Evolutionary conservation across 805 yeast species (phyloP), one percentile per base, ranked within the genome.

Genomic region (Jamesozyma lodderae): DNA sequence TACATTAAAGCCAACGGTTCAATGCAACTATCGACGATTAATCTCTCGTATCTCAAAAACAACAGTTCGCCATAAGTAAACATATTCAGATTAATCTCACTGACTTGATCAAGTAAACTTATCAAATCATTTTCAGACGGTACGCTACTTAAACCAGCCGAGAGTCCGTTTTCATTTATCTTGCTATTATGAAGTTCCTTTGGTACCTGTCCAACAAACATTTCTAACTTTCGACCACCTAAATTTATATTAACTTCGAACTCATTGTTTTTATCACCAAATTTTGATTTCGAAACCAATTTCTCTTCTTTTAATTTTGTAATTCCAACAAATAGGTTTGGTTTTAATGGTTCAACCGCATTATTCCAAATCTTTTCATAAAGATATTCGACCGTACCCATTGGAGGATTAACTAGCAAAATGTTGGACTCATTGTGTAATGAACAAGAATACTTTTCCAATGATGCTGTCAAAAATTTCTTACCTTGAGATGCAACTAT

Each of bases 401-500:
- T 68, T 3, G 87, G 85, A 40, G 85, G 94, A n/a, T 65, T 58
- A 13, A 88, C 49, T 17, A 88, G 57, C 32, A 88, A 46, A 3
- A 87, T 57, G 40, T 75, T 77, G 1, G 88, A 70, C 3, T 63
- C 52, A 0, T 50, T 43, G 9, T 53, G 46, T 11, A 85, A 59
- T 33, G 62, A 57, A 1, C 64, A 56, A 4, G 63, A 36, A 41
- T 76, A 63, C 13, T 72, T 73, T 11, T 47, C 49, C 13, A 84
- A 41, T 0, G 88, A 81, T 5, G 49, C 41, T 4, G 62, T 54
- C 0, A 84, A 71, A 40, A 74, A 73, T 43, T 72, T 69, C 0
- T 81, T 68, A 52, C 78, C 80, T 10, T 40, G 38, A 7, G 85
- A 81, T 15, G 84, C 61, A 4, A 85, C 68, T 1, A 86, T 65